Evolutionary conservation across 352 stramenopile genomes (phyloP).

Genomic region (Phytopythium mirpurense): DNA sequence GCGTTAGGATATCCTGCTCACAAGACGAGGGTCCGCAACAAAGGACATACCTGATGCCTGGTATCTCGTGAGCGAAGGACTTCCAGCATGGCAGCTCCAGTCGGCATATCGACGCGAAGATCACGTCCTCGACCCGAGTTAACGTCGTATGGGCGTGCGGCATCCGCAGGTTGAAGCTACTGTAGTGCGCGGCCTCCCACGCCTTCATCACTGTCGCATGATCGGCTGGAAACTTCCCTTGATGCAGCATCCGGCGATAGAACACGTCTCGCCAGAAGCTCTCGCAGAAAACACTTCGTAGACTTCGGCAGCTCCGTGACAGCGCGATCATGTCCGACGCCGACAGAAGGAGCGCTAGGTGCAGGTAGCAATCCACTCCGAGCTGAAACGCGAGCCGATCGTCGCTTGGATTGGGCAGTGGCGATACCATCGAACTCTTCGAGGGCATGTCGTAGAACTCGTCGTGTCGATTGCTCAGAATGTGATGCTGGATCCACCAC

Average conservation of each 20-base stretch:
- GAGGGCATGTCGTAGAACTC: neutral
- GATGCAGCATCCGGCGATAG: constrained; percentile 4
- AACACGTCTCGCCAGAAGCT: constrained; percentile 33
- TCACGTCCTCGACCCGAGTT: constrained; percentile 14
- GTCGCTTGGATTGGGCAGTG: neutral
- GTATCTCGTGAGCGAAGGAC: neutral
- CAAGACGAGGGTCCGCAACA: too few species aligned
- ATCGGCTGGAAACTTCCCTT: neutral
- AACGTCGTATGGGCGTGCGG: constrained; percentile 14
- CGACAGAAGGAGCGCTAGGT: constrained; percentile 30
- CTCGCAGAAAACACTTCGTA: constrained; percentile 15
- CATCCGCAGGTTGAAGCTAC: neutral
- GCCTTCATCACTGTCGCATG: neutral
- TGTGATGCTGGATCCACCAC: constrained; percentile 46
- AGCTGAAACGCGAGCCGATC: constrained; percentile 8
- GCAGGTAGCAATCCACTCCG: constrained; percentile 25
- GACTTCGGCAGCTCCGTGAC: constrained; percentile 14
- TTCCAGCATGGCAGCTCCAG: constrained; percentile 4
- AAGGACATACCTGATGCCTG: constrained; percentile 12
- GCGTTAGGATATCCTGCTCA: neutral
- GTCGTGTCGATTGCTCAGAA: constrained; percentile 11
- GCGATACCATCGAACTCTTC: neutral
- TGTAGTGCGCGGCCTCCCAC: neutral
- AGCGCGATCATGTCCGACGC: constrained; percentile 26
- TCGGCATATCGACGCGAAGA: constrained; percentile 19